Evolutionary conservation across 2,329 filamentous ascomycete species (phyloP).

Genomic region (Lasiodiplodia theobromae): DNA sequence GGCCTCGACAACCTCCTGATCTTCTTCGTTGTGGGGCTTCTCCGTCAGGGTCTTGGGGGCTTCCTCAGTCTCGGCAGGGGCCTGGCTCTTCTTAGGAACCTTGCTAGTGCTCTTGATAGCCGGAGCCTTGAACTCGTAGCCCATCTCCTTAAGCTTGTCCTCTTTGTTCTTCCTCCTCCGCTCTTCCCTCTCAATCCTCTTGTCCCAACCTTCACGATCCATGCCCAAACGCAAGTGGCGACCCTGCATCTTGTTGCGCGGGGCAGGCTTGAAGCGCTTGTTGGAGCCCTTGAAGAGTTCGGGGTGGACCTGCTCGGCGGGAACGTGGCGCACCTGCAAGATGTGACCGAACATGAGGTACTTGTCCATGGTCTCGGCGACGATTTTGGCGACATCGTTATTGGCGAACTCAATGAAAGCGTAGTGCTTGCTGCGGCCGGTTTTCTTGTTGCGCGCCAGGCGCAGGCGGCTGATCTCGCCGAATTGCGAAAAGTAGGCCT

Average conservation of each 20-base stretch:
- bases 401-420: constrained; percentile 90
- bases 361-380: constrained; percentile 95
- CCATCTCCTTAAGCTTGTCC: constrained; percentile 77
- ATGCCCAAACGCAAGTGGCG: constrained; percentile 75
- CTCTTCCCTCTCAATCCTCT: constrained; percentile 76
- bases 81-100: constrained; percentile 50
- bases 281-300: constrained; percentile 91
- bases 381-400: constrained; percentile 84
- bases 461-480: constrained; percentile 80
- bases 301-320: constrained; percentile 77
- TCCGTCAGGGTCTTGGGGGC: constrained; percentile 40
- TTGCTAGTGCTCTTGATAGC: constrained; percentile 69
- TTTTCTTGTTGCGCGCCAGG: constrained; percentile 89
- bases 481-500: constrained; percentile 92
- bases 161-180: constrained; percentile 72
- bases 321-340: constrained; percentile 82
- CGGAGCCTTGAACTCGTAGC: constrained; percentile 83
- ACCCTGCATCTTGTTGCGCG: constrained; percentile 86
- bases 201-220: constrained; percentile 78
- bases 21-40: constrained; percentile 27
- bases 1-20: constrained; percentile 30
- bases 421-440: constrained; percentile 89
- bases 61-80: constrained; percentile 34
- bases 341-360: constrained; percentile 96
- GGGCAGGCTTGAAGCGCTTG: constrained; percentile 85